Percentiles rank a stretch among this genome's conserved stretches.
Evolutionary conservation across 2,329 filamentous ascomycete species (phyloP).

Genomic region (Rutstroemia sp.): DNA sequence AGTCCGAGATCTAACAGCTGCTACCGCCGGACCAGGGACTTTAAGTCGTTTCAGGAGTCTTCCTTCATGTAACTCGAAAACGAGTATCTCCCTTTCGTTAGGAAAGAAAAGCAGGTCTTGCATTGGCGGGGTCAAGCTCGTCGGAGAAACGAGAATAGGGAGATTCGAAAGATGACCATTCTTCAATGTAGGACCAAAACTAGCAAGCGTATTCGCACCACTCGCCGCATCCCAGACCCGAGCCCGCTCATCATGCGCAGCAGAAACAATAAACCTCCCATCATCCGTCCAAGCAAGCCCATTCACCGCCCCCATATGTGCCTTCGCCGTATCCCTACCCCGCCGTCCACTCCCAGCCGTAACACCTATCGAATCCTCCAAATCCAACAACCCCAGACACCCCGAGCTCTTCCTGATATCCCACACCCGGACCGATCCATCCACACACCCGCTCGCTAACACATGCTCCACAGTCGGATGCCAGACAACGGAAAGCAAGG

Average conservation of each 20-base stretch:
- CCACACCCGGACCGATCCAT: constrained; percentile 80
- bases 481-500: constrained; percentile 68
- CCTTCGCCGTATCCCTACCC: constrained; percentile 46
- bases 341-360: constrained; percentile 31
- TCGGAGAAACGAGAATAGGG: constrained; percentile 57
- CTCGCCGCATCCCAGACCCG: constrained; percentile 79
- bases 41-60: constrained; percentile 63
- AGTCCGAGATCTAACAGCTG: constrained; percentile 39
- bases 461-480: constrained; percentile 73
- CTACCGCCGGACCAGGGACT: constrained; percentile 49
- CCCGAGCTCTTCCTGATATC: constrained; percentile 76
- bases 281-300: constrained; percentile 79
- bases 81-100: constrained; percentile 72
- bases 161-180: constrained; percentile 60
- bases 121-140: constrained; percentile 44
- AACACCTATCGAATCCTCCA: constrained; percentile 70
- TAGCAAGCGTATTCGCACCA: constrained; percentile 80
- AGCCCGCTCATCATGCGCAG: constrained; percentile 77
- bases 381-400: constrained; percentile 69
- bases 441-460: constrained; percentile 75
- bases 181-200: constrained; percentile 75
- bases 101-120: constrained; percentile 72
- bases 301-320: constrained; percentile 78
- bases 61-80: constrained; percentile 74
- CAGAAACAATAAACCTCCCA: constrained; percentile 67